Percentiles rank a stretch among this genome's conserved stretches.
Evolutionary conservation across 1,139 yeast genomes (phyloP).

Genomic region (Chernovozyma aurita): DNA sequence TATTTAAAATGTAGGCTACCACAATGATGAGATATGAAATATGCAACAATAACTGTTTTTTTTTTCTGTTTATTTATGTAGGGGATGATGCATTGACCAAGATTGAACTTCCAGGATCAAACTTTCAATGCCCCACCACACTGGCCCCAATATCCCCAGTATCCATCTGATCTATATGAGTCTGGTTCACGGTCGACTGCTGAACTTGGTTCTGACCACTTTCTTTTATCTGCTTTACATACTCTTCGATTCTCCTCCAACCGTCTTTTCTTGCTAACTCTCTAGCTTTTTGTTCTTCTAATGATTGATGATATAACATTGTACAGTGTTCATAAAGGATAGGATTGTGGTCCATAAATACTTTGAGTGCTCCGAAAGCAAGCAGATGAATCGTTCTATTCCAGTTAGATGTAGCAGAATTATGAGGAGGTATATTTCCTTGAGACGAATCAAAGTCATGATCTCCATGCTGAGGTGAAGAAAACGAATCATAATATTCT

Average conservation of each 20-base stretch:
- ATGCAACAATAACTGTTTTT: too few relatives aligned
- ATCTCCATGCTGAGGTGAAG: conserved; percentile 30
- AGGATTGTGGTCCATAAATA: conserved; percentile 92
- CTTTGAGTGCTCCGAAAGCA: conserved; percentile 86
- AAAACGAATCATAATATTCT: conserved; percentile 43
- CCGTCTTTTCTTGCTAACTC: conserved; percentile 63
- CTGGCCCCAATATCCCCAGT: conserved; percentile 9
- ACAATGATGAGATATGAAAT: too few relatives aligned
- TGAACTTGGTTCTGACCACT: too few relatives aligned
- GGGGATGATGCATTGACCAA: too few relatives aligned
- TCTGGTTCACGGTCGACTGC: neutral
- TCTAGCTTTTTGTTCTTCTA: conserved; percentile 60
- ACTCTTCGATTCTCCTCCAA: conserved; percentile 70
- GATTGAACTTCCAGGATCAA: too few relatives aligned
- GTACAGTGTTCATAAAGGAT: conserved; percentile 90
- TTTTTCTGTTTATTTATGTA: too few relatives aligned
- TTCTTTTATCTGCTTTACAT: conserved; percentile 37
- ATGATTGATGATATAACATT: conserved; percentile 71
- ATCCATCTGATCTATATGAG: neutral
- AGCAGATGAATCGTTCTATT: conserved; percentile 88
- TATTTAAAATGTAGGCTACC: too few relatives aligned
- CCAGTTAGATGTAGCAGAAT: conserved; percentile 62
- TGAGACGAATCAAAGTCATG: conserved; percentile 17
- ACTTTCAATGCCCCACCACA: conserved; percentile 16
- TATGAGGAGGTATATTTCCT: conserved; percentile 31